Base-by-base conservation (phyloP, 176 grass and related monocot genomes). In the Zea luxurians region DNA sequence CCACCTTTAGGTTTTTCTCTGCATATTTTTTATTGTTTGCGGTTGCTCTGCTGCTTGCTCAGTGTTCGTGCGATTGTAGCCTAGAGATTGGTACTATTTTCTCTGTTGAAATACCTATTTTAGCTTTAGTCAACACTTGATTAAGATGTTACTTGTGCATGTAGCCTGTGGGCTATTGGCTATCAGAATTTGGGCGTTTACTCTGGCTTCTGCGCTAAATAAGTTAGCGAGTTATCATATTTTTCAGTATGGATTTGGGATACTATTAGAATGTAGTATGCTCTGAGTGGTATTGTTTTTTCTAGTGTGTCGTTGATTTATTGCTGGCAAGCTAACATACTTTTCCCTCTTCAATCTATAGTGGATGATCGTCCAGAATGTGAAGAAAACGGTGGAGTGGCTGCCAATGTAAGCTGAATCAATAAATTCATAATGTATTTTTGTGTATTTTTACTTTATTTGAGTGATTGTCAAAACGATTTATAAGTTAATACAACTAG, bases 1-100 rank as follows among this genome's bases (percentile, higher is more conserved):
- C 86, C 47, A 0, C 76, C 70, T 7, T 70, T 88, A 84, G 86
- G 86, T 88, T 76, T 40, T 74, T 52, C 49, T 52, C 27, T 27
- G 49, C 49, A 52, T 52, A 16, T 52, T 41, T 40, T 27, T 68
- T 43, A 21, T 74, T 16, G 63, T 10, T 54, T 64, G 45, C 45
- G n/a, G 11, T 61, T 50, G 61, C 68, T 68, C 16, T 69, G 17
- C 62, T 84, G 46, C 11, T 57, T 4, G 5, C 45, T 73, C 2
- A 37, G 8, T 68, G 34, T 55, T 42, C 4, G 2, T 48, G 48
- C 12, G 8, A 46, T 75, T 68, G 49, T 44, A 13, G 46, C 38
- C 10, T 59, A 48, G 68, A 45, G 17, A 54, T 79, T 78, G 62
- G 16, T 66, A 59, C 47, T 13, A 47, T 73, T 27, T 54, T 37